Evolutionary conservation across 305 asterid genomes (phyloP).

Genomic region (Solanum hybrid): DNA sequence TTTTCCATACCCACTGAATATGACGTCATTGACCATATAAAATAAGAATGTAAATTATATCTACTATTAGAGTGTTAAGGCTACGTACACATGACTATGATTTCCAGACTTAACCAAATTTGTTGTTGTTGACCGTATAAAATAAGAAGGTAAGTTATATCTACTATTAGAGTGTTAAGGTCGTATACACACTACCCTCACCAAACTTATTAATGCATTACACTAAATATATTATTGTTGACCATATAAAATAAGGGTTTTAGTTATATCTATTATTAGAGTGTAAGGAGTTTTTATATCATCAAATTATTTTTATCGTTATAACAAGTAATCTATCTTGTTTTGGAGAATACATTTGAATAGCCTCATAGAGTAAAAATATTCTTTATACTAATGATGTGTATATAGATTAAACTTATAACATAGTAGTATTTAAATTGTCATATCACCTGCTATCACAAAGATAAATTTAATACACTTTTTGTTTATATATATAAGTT

Average conservation of each 20-base stretch:
- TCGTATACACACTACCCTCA: neutral
- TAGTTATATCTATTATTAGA: neutral
- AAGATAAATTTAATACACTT: neutral
- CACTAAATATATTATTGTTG: neutral
- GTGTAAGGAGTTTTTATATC: neutral
- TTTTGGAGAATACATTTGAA: neutral
- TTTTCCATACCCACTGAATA: rapidly evolving
- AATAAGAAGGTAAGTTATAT: neutral
- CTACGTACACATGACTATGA: too few species aligned
- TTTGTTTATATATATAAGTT: neutral
- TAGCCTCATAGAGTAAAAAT: neutral
- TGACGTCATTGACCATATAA: neutral
- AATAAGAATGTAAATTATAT: neutral
- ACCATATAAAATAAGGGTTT: neutral
- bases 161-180: neutral
- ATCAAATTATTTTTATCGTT: too few species aligned
- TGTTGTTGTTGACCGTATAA: neutral
- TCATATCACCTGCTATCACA: neutral
- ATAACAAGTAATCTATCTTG: too few species aligned
- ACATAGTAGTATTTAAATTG: neutral
- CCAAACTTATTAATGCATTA: neutral
- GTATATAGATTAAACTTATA: too few species aligned
- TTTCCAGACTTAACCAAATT: neutral
- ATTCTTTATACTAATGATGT: neutral
- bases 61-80: neutral